These are phyloP conservation scores for Diaporthe nobilis DNA, from an alignment of 2,329 filamentous ascomycete genomes.

Conservation along the genomic window DNA sequence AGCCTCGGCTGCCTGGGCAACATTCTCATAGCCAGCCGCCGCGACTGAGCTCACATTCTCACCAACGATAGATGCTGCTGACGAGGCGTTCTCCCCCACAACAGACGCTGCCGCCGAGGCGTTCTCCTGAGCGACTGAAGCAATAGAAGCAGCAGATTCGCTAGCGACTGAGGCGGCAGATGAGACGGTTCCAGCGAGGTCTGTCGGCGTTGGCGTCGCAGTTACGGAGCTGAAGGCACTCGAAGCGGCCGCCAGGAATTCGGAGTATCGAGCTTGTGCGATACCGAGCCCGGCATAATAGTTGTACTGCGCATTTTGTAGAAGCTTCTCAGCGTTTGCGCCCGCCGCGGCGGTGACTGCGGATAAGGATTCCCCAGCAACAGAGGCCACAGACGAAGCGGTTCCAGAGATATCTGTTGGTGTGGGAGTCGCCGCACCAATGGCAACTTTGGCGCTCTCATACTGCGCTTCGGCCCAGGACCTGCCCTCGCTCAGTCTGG, in stretches of 20 bases:
- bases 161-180: slow-evolving; percentile 61
- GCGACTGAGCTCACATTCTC: slow-evolving; percentile 54
- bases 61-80: slow-evolving; percentile 55
- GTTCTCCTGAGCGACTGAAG: slow-evolving; percentile 54
- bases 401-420: slow-evolving; percentile 53
- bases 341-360: slow-evolving; percentile 48
- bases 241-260: slow-evolving; percentile 80
- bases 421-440: slow-evolving; percentile 74
- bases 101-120: slow-evolving; percentile 53
- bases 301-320: slow-evolving; percentile 72
- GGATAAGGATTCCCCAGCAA: slow-evolving; percentile 40
- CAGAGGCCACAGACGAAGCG: slow-evolving; percentile 38
- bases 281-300: slow-evolving; percentile 86
- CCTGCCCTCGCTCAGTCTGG: slow-evolving; percentile 78
- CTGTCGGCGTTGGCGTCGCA: slow-evolving; percentile 72
- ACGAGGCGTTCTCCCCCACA: slow-evolving; percentile 62
- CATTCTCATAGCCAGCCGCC: slow-evolving; percentile 42
- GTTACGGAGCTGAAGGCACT: slow-evolving; percentile 73
- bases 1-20: slow-evolving; percentile 43
- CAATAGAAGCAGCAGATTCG: slow-evolving; percentile 57
- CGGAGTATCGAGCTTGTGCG: slow-evolving; percentile 83
- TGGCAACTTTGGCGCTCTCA: slow-evolving; percentile 75
- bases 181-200: slow-evolving; percentile 64
- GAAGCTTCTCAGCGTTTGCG: slow-evolving; percentile 68
- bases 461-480: slow-evolving; percentile 80